Evolutionary conservation across 208 protist species (phyloP), one percentile per base, ranked within the genome.

Genomic region (Blastocrithidia nonstop): DNA sequence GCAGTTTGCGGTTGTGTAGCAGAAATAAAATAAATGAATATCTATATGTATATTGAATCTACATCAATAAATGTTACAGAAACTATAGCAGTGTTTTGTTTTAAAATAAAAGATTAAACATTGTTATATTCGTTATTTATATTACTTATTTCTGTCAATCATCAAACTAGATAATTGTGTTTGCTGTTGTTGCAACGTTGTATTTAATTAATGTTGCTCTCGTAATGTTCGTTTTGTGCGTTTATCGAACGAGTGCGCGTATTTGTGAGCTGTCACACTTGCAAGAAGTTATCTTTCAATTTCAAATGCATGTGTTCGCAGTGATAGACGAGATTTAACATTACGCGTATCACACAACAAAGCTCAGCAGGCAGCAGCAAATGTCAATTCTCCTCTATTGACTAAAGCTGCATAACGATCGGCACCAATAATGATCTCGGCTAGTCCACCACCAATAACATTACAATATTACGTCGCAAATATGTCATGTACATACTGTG

Each of bases 331-430:
- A 4, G 45, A 27, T 41, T 39, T 38, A 9, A 33, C 35, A 24
- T 31, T 37, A 36, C 62, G 68, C 20, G 62, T 71, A 49, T 84
- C 74, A 20, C 49, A 65, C 3, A 85, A 45, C 21, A 80, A 50
- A 2, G 71, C 65, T 66, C 60, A 73, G 55, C 79, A 89, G 24
- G 79, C 79, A 21, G 64, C 61, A 3, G 71, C 48, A n/a, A 80
- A 32, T 8, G 67, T 67, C 19, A 84, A 57, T 21, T 78, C 67
- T 7, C 54, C 45, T 21, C 75, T 64, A 9, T 61, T 64, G 20
- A 89, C 45, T 25, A 89, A 49, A 8, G 79, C 74, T 25, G 69
- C 73, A 46, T 80, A 74, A 17, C 45, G 56, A 39, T 89, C 79
- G 35, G 83, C 55, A 1, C 66, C 52, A 4, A 84, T 22, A 3